A percentile compares a stretch with the other conserved stretches of the same genome.
Evolutionary conservation across 169 alveolate species (phyloP).

Genomic region (Babesia gibsoni): DNA sequence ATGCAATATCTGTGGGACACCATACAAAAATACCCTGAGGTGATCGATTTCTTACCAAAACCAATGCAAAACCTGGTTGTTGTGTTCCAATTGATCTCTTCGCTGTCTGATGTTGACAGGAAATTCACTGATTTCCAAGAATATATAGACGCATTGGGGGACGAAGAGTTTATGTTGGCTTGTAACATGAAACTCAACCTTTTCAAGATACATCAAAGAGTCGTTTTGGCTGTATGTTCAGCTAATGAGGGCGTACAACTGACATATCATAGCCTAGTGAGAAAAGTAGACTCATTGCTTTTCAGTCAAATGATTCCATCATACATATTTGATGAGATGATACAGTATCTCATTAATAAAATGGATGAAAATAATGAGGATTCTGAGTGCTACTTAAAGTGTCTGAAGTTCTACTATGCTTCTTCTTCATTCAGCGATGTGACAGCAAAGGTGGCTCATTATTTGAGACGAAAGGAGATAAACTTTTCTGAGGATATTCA

Average conservation of each 20-base stretch:
- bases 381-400: not conserved
- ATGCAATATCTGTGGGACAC: constrained; percentile 7
- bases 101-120: constrained; percentile 3
- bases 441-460: not conserved
- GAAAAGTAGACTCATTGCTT: constrained; percentile 15
- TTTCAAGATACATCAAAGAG: constrained; percentile 26
- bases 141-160: not conserved
- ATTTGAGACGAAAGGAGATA: not conserved
- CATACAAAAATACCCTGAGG: not conserved
- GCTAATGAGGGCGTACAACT: constrained; percentile 1
- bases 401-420: constrained; percentile 24
- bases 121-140: constrained; percentile 11
- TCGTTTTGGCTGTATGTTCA: constrained; percentile 1
- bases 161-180: not conserved
- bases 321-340: constrained; percentile 29
- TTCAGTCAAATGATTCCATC: constrained; percentile 16
- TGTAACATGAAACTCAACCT: constrained; percentile 8
- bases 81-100: constrained; percentile 11
- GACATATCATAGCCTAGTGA: not conserved
- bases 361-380: not conserved
- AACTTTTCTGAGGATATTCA: not conserved
- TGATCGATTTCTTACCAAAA: constrained; percentile 7
- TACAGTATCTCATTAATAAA: not conserved
- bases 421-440: constrained; percentile 6
- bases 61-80: not conserved